Conservation (phyloP, 148 eudicot genomes). For the Rheum nobile region DNA sequence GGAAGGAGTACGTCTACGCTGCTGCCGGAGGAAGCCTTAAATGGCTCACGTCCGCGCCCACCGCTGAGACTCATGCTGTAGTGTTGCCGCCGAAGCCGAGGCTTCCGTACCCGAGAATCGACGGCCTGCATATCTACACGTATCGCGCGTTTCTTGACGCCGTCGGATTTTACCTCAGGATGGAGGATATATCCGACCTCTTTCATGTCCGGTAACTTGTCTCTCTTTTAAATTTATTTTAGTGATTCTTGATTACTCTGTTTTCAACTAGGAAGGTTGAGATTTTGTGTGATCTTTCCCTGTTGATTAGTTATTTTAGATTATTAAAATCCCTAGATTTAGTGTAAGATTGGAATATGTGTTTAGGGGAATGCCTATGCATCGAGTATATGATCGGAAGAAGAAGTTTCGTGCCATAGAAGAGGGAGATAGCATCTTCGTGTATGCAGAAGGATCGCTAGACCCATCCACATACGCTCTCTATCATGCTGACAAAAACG, state of each 20-base stretch:
- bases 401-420: slow-evolving; percentile 29
- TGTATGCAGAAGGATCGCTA: slow-evolving; percentile 37
- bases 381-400: slow-evolving; percentile 20
- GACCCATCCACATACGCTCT: slow-evolving; percentile 21
- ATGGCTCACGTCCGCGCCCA: neutral
- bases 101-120: slow-evolving; percentile 40
- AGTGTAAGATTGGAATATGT: neutral
- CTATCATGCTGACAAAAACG: slow-evolving; percentile 9
- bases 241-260: neutral
- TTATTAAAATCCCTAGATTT: neutral
- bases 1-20: slow-evolving; percentile 35
- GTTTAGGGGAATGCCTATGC: slow-evolving; percentile 39
- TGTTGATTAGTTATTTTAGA: neutral
- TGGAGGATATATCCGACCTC: slow-evolving; percentile 27
- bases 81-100: slow-evolving; percentile 20
- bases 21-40: neutral
- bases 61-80: neutral
- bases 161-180: slow-evolving; percentile 25
- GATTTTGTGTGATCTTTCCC: neutral
- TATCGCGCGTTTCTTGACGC: slow-evolving; percentile 50
- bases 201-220: slow-evolving; percentile 43
- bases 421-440: slow-evolving; percentile 20
- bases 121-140: slow-evolving; percentile 42
- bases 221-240: neutral
- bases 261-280: neutral